Evolutionary conservation across 345 rosid species (phyloP), one percentile per base, ranked within the genome.

Genomic region (Pugionium cornutum): DNA sequence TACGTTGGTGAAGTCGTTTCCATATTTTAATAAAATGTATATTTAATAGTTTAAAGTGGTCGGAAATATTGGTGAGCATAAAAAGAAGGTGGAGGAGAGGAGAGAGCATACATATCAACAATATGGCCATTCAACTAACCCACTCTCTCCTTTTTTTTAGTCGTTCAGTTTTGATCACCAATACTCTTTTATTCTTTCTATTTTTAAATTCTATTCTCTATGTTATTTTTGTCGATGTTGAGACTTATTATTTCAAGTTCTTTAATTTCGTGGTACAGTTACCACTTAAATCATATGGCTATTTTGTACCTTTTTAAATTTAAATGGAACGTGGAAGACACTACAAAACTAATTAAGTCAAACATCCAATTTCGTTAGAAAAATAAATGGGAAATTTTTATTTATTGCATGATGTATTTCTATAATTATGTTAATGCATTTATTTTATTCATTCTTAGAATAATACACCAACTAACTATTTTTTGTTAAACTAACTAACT

Each of bases 131-230:
- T 48, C 77, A 73, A 73, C 77, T 67, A 73, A 73, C 73, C 73
- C 77, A 73, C 73, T 72, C 76, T 39, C 76, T 50, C 28, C 48
- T 49, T 58, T 58, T 37, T 73, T 18, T 18, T 18, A 18, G 63
- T 73, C 68, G 77, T 67, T 73, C 73, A 67, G 73, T 66, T 73
- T 73, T 73, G 77, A 73, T 73, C 63, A 73, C 77, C 77, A 73
- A 73, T 3, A 37, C 57, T 42, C 10, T 52, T 59, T 7, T 49
- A 27, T 39, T 32, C 9, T 58, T 34, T 10, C 9, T 9, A 18
- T 27, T 5, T 25, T 6, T n/a, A 1, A 7, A 5, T 44, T 34
- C 3, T 27, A 26, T 53, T 33, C 7, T 64, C 45, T 9, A 46
- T 53, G 29, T 46, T 53, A 31, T 53, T 73, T 50, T 51, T 18